These are phyloP conservation scores for Barnettozyma salicaria DNA, from an alignment of 805 yeast species.

Conservation along the genomic window DNA sequence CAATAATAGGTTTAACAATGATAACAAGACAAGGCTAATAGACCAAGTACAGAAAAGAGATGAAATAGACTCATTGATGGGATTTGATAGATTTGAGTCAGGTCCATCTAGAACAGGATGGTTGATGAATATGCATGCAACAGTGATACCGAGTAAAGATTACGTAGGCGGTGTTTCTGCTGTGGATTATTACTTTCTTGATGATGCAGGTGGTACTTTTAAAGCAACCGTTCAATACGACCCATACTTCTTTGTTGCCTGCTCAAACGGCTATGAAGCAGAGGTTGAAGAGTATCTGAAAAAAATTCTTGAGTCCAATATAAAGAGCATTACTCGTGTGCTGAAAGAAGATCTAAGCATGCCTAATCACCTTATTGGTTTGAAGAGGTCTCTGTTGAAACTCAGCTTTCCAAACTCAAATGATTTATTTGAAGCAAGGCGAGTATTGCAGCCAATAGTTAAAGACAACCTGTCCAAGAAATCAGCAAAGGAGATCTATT, in stretches of 20 bases:
- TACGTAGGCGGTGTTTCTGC: constrained; percentile 70
- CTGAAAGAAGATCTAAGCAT: constrained; percentile 73
- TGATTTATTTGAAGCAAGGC: constrained; percentile 72
- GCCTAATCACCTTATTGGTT: constrained; percentile 83
- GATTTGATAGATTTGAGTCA: constrained; percentile 71
- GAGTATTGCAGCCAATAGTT: constrained; percentile 62
- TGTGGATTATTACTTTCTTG: constrained; percentile 89
- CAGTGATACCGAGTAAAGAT: constrained; percentile 57
- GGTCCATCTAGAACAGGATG: constrained; percentile 79
- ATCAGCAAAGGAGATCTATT: constrained; percentile 63
- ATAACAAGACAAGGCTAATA: constrained; percentile 23
- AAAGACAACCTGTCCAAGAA: constrained; percentile 56
- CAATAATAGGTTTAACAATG: constrained; percentile 2
- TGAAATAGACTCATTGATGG: constrained; percentile 74
- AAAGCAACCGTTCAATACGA: constrained; percentile 77
- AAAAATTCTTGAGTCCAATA: constrained; percentile 54
- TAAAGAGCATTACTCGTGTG: constrained; percentile 52
- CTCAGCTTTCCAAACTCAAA: constrained; percentile 67
- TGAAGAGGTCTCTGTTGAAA: constrained; percentile 56
- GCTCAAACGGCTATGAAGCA: constrained; percentile 45
- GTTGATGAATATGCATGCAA: constrained; percentile 92
- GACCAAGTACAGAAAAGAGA: constrained; percentile 59
- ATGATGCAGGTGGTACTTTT: constrained; percentile 95
- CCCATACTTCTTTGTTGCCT: constrained; percentile 77
- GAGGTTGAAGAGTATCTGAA: constrained; percentile 85